These are phyloP conservation scores for Clonostachys rhizophaga DNA, from an alignment of 2,329 filamentous ascomycete species.

Conservation along the genomic window DNA sequence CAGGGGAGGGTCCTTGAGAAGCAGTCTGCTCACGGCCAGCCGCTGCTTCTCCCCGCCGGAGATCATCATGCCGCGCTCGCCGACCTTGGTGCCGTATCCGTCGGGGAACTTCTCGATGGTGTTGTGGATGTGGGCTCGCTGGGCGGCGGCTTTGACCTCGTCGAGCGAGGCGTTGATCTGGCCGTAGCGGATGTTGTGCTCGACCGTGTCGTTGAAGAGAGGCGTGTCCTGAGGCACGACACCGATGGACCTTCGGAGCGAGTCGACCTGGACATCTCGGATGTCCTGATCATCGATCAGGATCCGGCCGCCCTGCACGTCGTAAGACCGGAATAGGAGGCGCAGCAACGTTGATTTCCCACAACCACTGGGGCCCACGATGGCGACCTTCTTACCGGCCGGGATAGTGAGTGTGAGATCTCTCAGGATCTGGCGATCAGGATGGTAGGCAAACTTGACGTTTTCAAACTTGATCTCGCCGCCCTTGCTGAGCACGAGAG, in stretches of 20 bases:
- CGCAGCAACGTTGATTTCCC: conserved; percentile 93
- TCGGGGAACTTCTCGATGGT: conserved; percentile 76
- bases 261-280: conserved; percentile 75
- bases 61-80: conserved; percentile 95
- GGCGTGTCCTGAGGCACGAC: conserved; percentile 97
- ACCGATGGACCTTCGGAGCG: conserved; percentile 78
- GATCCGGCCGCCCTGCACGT: conserved; percentile 79
- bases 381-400: conserved; percentile 90
- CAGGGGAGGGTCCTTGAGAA: conserved; percentile 85
- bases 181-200: conserved; percentile 94
- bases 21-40: conserved; percentile 74
- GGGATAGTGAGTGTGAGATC: conserved; percentile 86
- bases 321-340: conserved; percentile 91
- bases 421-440: conserved; percentile 79
- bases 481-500: conserved; percentile 67
- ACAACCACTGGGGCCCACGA: conserved; percentile 92
- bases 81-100: conserved; percentile 88
- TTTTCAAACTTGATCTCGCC: conserved; percentile 94
- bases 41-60: conserved; percentile 93
- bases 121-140: conserved; percentile 79
- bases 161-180: conserved; percentile 71
- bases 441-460: conserved; percentile 88
- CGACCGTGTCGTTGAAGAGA: conserved; percentile 93
- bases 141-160: conserved; percentile 71
- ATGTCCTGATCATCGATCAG: conserved; percentile 92